These are phyloP conservation scores for Fragaria vesca DNA, from an alignment of 306 rosid genomes.

Conservation along the genomic window DNA sequence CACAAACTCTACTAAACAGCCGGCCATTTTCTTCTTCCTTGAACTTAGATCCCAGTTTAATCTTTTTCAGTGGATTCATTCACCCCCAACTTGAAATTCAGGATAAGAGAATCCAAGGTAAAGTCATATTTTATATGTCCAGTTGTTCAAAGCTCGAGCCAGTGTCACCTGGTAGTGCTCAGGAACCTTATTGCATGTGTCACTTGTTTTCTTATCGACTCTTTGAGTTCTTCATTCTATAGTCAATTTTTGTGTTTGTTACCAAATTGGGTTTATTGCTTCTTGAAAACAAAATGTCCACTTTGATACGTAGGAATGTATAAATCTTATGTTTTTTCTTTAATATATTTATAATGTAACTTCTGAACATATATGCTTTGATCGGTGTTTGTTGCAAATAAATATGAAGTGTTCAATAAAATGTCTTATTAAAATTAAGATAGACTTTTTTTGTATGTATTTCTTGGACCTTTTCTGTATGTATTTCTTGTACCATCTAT, in stretches of 20 bases:
- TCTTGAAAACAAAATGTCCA: neutral
- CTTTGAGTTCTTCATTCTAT: neutral
- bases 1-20: neutral
- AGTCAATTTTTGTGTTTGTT: neutral
- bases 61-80: neutral
- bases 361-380: fast-evolving
- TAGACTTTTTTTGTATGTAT: too few species aligned
- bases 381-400: neutral
- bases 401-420: neutral
- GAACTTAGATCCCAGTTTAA: conserved; percentile 5
- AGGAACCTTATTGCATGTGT: neutral
- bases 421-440: too few species aligned
- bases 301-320: neutral
- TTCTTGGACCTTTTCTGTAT: too few species aligned
- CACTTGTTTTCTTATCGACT: neutral
- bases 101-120: neutral
- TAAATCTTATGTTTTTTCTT: neutral
- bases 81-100: neutral
- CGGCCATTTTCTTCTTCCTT: conserved; percentile 12
- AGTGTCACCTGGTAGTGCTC: neutral
- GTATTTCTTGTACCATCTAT: too few species aligned
- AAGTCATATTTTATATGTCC: neutral
- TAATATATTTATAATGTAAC: neutral
- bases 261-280: neutral
- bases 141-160: conserved; percentile 2